Evolutionary conservation across 2,329 filamentous ascomycete species (phyloP).

Genomic region (Stagonosporopsis tanaceti): DNA sequence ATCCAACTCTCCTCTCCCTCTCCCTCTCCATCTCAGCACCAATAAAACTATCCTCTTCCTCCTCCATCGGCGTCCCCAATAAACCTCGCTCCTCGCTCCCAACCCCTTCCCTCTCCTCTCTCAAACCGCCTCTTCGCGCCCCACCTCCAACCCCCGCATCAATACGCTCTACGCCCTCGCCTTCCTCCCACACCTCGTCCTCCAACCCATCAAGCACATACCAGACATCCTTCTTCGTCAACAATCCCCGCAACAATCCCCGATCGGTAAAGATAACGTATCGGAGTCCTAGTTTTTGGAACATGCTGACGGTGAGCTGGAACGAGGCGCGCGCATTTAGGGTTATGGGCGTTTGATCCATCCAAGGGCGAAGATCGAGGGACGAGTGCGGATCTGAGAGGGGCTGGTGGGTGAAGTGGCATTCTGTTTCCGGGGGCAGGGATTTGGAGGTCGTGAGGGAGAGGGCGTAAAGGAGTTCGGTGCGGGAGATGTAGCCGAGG

Average conservation of each 20-base stretch:
- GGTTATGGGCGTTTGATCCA: constrained; percentile 98
- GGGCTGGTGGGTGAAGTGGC: constrained; percentile 84
- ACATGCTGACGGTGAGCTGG: constrained; percentile 88
- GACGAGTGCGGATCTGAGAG: constrained; percentile 75
- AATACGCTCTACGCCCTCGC: constrained; percentile 44
- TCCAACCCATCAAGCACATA: constrained; percentile 76
- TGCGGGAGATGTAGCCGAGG: constrained; percentile 91
- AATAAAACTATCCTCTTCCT: constrained; percentile 33
- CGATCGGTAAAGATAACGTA: constrained; percentile 89
- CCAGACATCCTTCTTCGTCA: constrained; percentile 99
- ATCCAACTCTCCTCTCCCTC: constrained; percentile 1
- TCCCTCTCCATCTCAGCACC: constrained; percentile 10
- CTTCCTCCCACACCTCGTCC: constrained; percentile 38
- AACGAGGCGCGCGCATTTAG: constrained; percentile 78
- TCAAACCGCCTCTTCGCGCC: constrained; percentile 39
- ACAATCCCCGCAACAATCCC: constrained; percentile 80
- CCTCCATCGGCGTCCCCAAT: constrained; percentile 37
- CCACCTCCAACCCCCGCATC: constrained; percentile 53
- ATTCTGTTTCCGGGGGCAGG: constrained; percentile 75
- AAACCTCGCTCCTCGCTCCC: constrained; percentile 50
- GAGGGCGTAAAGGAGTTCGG: constrained; percentile 85
- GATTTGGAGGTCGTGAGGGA: constrained; percentile 67
- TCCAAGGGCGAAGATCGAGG: constrained; percentile 93
- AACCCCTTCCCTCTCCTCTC: constrained; percentile 45
- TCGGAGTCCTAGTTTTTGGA: constrained; percentile 89